phyloP scores from a whole-genome alignment of 345 rosid species.

The Trapa bicornis region DNA sequence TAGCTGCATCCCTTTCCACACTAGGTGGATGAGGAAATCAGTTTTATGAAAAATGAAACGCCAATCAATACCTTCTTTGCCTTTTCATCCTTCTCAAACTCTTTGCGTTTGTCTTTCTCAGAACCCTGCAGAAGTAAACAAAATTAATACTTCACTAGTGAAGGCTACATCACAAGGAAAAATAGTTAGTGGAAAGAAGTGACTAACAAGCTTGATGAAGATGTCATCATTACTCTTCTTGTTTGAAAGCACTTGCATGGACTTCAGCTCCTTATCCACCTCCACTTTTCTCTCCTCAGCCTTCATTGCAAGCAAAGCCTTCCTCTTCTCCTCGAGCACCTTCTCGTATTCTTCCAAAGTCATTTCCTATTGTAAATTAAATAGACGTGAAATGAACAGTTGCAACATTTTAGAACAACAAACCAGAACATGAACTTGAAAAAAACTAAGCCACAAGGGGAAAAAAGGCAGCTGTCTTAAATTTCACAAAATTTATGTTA shows the following conservation, averaged over 20 bases:
- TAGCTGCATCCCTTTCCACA: no score
- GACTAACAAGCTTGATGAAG: conserved; percentile 77
- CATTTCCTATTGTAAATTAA: conserved; percentile 51
- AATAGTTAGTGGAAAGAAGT: neutral
- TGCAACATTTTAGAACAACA: neutral
- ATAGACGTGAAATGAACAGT: neutral
- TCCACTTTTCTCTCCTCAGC: conserved; percentile 80
- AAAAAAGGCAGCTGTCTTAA: neutral
- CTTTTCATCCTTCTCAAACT: conserved; percentile 81
- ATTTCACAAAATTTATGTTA: neutral
- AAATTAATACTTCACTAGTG: neutral
- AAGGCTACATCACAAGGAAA: neutral
- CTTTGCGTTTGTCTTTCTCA: conserved; percentile 86
- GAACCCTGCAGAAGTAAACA: conserved; percentile 41
- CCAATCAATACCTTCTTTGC: conserved; percentile 52
- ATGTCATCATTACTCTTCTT: conserved; percentile 74
- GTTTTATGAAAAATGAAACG: neutral
- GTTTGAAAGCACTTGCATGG: conserved; percentile 80
- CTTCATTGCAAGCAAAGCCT: conserved; percentile 49
- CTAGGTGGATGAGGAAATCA: no score
- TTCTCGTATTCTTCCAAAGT: conserved; percentile 94
- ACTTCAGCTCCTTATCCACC: conserved; percentile 46
- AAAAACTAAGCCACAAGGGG: neutral
- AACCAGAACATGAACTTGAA: no score
- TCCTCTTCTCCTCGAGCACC: conserved; percentile 71